Evolutionary conservation across 805 yeast species (phyloP), one percentile per base, ranked within the genome.

Genomic region (Myxozyma melibiosi): DNA sequence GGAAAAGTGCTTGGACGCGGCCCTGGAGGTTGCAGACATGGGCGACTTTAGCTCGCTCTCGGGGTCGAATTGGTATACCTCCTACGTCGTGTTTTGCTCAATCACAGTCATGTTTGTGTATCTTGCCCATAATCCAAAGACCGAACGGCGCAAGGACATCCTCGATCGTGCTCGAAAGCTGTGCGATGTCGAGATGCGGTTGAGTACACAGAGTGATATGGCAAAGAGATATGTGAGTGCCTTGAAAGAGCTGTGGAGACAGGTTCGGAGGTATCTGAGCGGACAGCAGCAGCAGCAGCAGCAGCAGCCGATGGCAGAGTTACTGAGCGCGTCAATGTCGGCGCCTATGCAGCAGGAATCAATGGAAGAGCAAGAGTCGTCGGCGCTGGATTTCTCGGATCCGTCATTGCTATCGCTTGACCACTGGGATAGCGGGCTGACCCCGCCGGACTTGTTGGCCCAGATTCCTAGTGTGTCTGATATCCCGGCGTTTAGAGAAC

Each of bases 61-160:
- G 3, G 56, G 62, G 3, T 48, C 62, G 30, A 34, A 51, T 24
- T 58, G 62, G 62, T 47, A 49, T 35, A 47, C 42, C 1, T 50
- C 62, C 9, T 58, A 58, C 37, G 42, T 58, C 22, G 53, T 33
- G n/a, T 58, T 58, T 34, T 58, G 62, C 34, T 47, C 62, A 5
- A 43, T 51, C 20, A 58, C 61, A 6, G 57, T 58, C 34, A 58
- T 58, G 62, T 58, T 58, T 51, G 57, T 58, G 22, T 58, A 56
- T 40, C 41, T 58, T 24, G 38, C 54, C 1, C 56, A 54, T 24
- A 44, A 53, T 50, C 56, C 62, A 11, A 20, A 25, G 6, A 25
- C 51, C 3, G 40, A 47, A 3, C 16, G 35, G 1, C 37, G 50
- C 14, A 22, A 27, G 6, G 24, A n/a, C n/a, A 46, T 58, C n/a